These are phyloP conservation scores for Trametes meyenii DNA, from an alignment of 768 basidiomycete species.

Conservation along the genomic window DNA sequence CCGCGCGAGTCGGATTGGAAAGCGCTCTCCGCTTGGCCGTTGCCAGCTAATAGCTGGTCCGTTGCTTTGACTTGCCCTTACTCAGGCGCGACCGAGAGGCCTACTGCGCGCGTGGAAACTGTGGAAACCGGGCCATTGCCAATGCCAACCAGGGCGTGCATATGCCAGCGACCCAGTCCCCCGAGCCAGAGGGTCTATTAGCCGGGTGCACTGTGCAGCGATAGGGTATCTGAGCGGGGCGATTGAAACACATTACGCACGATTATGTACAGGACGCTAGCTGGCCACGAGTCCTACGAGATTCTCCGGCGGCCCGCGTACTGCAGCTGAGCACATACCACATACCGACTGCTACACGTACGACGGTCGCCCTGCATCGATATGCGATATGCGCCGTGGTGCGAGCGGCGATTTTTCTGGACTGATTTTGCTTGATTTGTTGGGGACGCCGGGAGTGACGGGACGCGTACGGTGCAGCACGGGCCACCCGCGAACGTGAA, in stretches of 20 bases:
- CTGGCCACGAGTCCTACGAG: constrained; percentile 1
- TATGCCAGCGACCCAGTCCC: no score
- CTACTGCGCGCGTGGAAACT: background rate
- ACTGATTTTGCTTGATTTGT: background rate
- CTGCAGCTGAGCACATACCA: background rate
- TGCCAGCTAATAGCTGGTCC: no score
- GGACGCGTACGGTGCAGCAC: no score
- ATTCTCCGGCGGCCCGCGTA: background rate
- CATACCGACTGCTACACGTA: background rate
- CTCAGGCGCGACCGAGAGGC: no score
- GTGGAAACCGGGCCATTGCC: no score
- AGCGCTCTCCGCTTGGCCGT: background rate
- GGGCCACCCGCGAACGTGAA: background rate
- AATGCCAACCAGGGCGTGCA: no score
- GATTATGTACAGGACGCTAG: constrained; percentile 11
- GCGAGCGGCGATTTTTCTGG: no score
- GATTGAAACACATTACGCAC: constrained; percentile 18
- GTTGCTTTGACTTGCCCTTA: no score
- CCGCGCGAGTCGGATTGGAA: background rate
- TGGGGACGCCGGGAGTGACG: background rate
- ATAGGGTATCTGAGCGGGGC: background rate
- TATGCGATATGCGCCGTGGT: no score
- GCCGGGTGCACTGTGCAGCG: background rate
- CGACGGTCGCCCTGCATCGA: no score
- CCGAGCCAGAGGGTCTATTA: background rate